Percentiles rank a stretch among this genome's conserved stretches.
These are phyloP conservation scores for Cutaneotrichosporon sp. DNA, from an alignment of 1,284 basidiomycete species.

Conservation along the genomic window DNA sequence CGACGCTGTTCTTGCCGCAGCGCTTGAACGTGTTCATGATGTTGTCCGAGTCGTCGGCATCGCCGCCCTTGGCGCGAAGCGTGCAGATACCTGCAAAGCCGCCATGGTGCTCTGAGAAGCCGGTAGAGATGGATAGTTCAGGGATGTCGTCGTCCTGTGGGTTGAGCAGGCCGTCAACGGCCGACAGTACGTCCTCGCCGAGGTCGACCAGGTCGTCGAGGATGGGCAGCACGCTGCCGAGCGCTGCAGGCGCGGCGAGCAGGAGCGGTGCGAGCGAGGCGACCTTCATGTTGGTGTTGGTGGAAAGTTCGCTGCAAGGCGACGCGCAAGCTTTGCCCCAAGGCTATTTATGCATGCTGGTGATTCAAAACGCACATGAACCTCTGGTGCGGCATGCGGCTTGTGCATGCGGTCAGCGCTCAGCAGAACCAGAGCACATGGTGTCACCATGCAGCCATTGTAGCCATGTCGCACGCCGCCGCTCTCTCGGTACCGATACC, in stretches of 20 bases:
- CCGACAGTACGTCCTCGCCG: not conserved
- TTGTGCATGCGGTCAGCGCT: too few species aligned
- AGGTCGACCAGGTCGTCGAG: not conserved
- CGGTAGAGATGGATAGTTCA: conserved; percentile 1
- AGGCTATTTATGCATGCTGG: too few species aligned
- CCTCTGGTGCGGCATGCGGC: too few species aligned
- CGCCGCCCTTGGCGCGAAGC: conserved; percentile 49
- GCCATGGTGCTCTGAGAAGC: not conserved
- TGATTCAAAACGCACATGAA: too few species aligned
- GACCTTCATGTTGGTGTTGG: not conserved
- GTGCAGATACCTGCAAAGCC: conserved; percentile 32
- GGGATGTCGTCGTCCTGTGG: not conserved
- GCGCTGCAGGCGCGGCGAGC: not conserved
- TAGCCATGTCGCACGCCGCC: too few species aligned
- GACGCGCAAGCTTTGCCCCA: not conserved
- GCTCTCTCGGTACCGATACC: too few species aligned
- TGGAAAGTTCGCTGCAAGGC: not conserved
- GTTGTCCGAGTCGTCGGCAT: conserved; percentile 51
- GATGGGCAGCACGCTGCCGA: not conserved
- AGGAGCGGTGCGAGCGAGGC: not conserved
- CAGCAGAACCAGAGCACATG: too few species aligned
- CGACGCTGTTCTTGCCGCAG: conserved; percentile 56
- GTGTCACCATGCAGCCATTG: too few species aligned
- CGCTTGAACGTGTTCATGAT: conserved; percentile 53
- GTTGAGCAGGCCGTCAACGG: not conserved